Conservation (phyloP, 352 stramenopile genomes). For the Globisporangium spiculum region DNA sequence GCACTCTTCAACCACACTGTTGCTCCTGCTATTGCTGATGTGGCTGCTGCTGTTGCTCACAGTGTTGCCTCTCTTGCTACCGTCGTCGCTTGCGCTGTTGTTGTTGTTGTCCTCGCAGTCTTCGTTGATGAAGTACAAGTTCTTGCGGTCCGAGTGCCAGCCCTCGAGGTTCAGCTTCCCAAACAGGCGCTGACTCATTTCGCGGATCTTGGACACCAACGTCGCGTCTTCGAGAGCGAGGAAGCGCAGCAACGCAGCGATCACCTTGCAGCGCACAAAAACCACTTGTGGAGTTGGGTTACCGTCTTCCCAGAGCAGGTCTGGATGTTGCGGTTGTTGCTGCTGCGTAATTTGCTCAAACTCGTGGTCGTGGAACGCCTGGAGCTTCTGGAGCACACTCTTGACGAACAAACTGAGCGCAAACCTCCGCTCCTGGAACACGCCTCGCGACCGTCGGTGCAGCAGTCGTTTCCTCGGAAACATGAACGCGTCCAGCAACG, state of each 20-base stretch:
- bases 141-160: constrained; percentile 39
- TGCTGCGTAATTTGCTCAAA: constrained; percentile 18
- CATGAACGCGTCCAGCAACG: constrained; percentile 35
- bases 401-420: constrained; percentile 30
- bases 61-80: neutral
- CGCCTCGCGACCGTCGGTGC: constrained; percentile 32
- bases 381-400: constrained; percentile 28
- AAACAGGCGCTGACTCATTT: constrained; percentile 21
- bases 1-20: neutral
- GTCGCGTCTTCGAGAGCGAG: constrained; percentile 27
- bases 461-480: constrained; percentile 57
- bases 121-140: constrained; percentile 11
- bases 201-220: constrained; percentile 25
- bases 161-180: constrained; percentile 39
- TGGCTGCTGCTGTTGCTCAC: neutral
- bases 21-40: neutral
- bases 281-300: neutral
- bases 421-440: constrained; percentile 27
- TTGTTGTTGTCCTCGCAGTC: neutral
- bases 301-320: neutral
- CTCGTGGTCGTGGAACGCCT: constrained; percentile 28
- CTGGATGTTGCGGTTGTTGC: constrained; percentile 13
- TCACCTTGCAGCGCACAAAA: constrained; percentile 34
- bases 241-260: constrained; percentile 34
- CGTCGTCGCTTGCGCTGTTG: neutral